Percentiles rank a stretch among this genome's conserved stretches.
phyloP scores from a whole-genome alignment of 352 stramenopile genomes.

The Globisporangium cystogenes region DNA sequence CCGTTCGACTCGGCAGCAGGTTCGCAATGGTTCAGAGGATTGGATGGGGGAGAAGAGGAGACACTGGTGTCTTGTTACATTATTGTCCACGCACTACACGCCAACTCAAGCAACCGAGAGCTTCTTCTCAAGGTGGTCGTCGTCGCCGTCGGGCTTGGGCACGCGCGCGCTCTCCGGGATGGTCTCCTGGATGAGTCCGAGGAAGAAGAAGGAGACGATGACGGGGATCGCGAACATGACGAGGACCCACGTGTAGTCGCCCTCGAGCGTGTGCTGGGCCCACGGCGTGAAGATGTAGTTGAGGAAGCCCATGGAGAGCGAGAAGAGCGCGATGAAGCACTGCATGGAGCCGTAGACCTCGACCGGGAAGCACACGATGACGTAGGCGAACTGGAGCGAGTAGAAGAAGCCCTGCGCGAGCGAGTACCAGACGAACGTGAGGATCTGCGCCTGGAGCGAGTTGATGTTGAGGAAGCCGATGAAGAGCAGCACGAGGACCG shows the following conservation, averaged over 20 bases:
- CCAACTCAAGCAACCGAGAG: slow-evolving; percentile 6
- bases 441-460: slow-evolving; percentile 18
- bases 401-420: slow-evolving; percentile 23
- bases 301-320: slow-evolving; percentile 27
- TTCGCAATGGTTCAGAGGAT: too few relatives aligned
- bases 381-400: slow-evolving; percentile 28
- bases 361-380: slow-evolving; percentile 27
- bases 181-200: slow-evolving; percentile 17
- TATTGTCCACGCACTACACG: not conserved
- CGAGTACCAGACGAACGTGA: slow-evolving; percentile 22
- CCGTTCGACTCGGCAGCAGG: too few relatives aligned
- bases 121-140: slow-evolving; percentile 10
- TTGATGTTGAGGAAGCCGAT: slow-evolving; percentile 20
- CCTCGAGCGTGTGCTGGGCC: slow-evolving; percentile 23
- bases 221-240: slow-evolving; percentile 27
- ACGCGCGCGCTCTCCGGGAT: slow-evolving; percentile 3
- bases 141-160: not conserved
- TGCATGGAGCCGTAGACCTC: slow-evolving; percentile 34
- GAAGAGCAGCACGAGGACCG: slow-evolving; percentile 19
- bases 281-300: slow-evolving; percentile 35
- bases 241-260: slow-evolving; percentile 26
- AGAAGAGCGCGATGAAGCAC: slow-evolving; percentile 23
- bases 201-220: slow-evolving; percentile 21
- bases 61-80: not conserved
- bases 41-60: too few relatives aligned